Percentiles rank a stretch among this genome's conserved stretches.
phyloP scores from a whole-genome alignment of 169 alveolate species.

The Plasmodium gonderi region DNA sequence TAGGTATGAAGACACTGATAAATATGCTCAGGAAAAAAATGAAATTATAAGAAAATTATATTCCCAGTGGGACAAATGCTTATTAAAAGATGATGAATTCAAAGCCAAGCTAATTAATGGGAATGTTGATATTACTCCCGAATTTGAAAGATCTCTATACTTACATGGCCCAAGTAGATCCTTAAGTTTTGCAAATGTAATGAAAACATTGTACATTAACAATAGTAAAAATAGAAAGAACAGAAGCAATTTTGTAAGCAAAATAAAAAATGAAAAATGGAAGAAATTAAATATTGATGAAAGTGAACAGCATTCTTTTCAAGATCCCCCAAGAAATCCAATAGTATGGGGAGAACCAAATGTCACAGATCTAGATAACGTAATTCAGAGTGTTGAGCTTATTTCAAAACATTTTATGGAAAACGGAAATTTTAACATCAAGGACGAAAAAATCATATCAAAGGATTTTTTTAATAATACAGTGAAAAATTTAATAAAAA shows the following conservation, averaged over 20 bases:
- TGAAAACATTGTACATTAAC: constrained; percentile 63
- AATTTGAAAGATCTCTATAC: constrained; percentile 63
- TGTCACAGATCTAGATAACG: constrained; percentile 33
- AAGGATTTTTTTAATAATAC: constrained; percentile 46
- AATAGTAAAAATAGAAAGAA: constrained; percentile 51
- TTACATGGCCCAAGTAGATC: constrained; percentile 74
- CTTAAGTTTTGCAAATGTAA: constrained; percentile 71
- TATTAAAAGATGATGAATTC: constrained; percentile 70
- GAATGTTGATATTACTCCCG: constrained; percentile 67
- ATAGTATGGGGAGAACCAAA: constrained; percentile 62
- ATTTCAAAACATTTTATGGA: constrained; percentile 52
- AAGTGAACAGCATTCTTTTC: constrained; percentile 31
- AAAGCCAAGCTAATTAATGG: constrained; percentile 38
- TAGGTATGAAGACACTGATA: constrained; percentile 69
- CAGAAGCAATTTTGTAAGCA: constrained; percentile 53
- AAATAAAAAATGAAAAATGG: constrained; percentile 60
- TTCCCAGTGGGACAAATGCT: constrained; percentile 70
- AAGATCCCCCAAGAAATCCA: constrained; percentile 44
- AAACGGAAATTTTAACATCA: constrained; percentile 6
- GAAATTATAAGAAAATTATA: constrained; percentile 69
- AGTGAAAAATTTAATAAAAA: constrained; percentile 65
- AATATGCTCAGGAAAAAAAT: constrained; percentile 47
- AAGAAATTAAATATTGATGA: constrained; percentile 43
- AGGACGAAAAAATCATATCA: constrained; percentile 29
- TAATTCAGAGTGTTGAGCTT: constrained; percentile 39